Base-by-base conservation (phyloP, 129 eudicot species). In the Tagetes erecta region DNA sequence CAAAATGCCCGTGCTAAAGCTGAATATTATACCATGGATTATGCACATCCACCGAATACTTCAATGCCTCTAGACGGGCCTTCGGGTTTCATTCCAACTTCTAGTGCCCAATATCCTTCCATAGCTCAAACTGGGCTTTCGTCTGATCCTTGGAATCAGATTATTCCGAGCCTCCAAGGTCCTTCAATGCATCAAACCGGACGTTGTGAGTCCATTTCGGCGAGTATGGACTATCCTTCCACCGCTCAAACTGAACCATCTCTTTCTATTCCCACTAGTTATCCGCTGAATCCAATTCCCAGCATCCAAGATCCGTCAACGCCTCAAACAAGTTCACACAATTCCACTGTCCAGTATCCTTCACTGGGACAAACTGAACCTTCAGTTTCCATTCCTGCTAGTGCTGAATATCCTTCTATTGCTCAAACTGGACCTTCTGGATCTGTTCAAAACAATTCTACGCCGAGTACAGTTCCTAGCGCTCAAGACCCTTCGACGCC, bases 321-420 rank as follows among this genome's bases (percentile, higher is more conserved):
- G 9, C 11, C 66, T 60, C 81, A 68, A 68, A 37, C 64, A 12
- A 70, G 64, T 37, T 51, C 49, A 3, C 49, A 44, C 49, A 44
- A 44, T 44, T 44, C 66, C 7, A 14, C 12, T 63, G 51, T 37
- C 40, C 79, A 66, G 13, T 40, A 53, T 53, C 47, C 56, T 55
- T 65, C 38, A 4, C 31, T 33, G 39, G 31, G 47, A 66, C 67
- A 76, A 9, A 27, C 12, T 6, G 3, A 31, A 35, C 81, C 75
- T 67, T 33, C 59, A 57, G 69, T 20, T 30, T 49, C 76, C 56
- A 30, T 70, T 59, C 76, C 71, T n/a, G n/a, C n/a, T n/a, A n/a
- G n/a, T n/a, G n/a, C n/a, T n/a, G n/a, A n/a, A n/a, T n/a, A n/a
- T n/a, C n/a, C n/a, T n/a, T n/a, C n/a, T n/a, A n/a, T n/a, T n/a